These are phyloP conservation scores for Solanum chacoense DNA, from an alignment of 305 asterid species.

Conservation along the genomic window DNA sequence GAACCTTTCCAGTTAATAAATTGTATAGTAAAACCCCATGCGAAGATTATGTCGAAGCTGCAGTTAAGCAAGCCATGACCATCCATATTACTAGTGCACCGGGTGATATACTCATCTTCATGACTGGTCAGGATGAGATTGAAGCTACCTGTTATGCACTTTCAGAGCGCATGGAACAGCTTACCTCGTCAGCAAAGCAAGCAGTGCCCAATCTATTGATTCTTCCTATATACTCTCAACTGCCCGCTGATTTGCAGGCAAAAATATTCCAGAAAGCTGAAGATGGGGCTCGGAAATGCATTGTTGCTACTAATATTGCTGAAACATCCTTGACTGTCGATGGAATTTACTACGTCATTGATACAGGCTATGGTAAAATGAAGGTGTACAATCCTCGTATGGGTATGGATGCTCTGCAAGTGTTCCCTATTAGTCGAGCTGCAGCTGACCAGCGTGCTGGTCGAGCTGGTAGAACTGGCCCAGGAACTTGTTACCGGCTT, in stretches of 20 bases:
- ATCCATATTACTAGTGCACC: constrained; percentile 90
- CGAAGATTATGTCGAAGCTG: constrained; percentile 96
- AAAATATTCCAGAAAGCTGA: constrained; percentile 90
- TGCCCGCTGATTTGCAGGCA: constrained; percentile 96
- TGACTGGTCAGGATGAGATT: constrained; percentile 98
- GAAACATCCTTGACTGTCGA: constrained; percentile 93
- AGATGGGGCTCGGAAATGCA: constrained; percentile 89
- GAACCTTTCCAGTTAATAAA: constrained; percentile 80
- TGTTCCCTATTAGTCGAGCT: constrained; percentile 92
- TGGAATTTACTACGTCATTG: constrained; percentile 92
- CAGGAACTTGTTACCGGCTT: constrained; percentile 94
- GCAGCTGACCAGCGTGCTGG: constrained; percentile 98
- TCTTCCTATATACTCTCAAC: constrained; percentile 97
- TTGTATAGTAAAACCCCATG: constrained; percentile 81
- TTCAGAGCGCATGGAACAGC: constrained; percentile 86
- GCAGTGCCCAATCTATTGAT: constrained; percentile 70
- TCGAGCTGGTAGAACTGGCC: constrained; percentile 99
- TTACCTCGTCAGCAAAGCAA: constrained; percentile 53
- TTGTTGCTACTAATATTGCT: constrained; percentile 93
- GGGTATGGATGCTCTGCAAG: constrained; percentile 99
- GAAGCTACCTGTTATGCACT: constrained; percentile 97
- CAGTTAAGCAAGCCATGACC: constrained; percentile 90
- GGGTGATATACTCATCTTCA: constrained; percentile 89
- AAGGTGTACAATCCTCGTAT: constrained; percentile 96
- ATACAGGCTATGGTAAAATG: constrained; percentile 79